Conservation (phyloP, 306 rosid species). For the Arachis hypogaea region DNA sequence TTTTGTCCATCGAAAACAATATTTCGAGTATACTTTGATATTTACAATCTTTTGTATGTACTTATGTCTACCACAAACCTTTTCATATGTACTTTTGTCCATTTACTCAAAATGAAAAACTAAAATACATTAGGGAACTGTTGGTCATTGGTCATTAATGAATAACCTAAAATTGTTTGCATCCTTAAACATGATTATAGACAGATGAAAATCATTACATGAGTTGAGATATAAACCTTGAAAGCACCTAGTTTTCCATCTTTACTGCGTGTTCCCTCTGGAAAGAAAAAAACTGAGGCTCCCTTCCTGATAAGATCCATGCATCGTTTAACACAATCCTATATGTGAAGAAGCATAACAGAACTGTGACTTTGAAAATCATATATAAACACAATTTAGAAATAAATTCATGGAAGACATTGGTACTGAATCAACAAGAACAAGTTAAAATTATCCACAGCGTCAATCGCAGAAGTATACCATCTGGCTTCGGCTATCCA, state of each 20-base stretch:
- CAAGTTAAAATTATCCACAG: constrained; percentile 22
- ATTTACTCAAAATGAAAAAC: neutral
- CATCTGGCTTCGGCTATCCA: constrained; percentile 94
- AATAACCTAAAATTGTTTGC: constrained; percentile 1
- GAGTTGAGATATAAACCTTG: constrained; percentile 55
- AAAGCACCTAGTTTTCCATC: constrained; percentile 83
- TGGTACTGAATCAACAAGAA: constrained; percentile 31
- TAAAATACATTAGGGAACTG: neutral
- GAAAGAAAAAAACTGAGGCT: constrained; percentile 90
- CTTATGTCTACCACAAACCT: too few species aligned
- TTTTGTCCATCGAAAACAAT: too few species aligned
- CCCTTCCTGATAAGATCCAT: constrained; percentile 81
- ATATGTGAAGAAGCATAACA: constrained; percentile 38
- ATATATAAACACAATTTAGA: neutral
- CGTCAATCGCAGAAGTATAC: constrained; percentile 50
- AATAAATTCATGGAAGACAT: constrained; percentile 14
- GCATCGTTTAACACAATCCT: constrained; percentile 89
- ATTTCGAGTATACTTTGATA: too few species aligned
- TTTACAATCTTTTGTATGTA: too few species aligned
- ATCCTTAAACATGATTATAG: constrained; percentile 16
- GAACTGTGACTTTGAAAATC: constrained; percentile 17
- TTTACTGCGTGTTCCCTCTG: constrained; percentile 94
- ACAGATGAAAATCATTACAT: constrained; percentile 31
- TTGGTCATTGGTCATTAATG: neutral
- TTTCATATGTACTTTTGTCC: too few species aligned